These are phyloP conservation scores for Neurospora sp. DNA, from an alignment of 495 filamentous ascomycete species.

Conservation along the genomic window DNA sequence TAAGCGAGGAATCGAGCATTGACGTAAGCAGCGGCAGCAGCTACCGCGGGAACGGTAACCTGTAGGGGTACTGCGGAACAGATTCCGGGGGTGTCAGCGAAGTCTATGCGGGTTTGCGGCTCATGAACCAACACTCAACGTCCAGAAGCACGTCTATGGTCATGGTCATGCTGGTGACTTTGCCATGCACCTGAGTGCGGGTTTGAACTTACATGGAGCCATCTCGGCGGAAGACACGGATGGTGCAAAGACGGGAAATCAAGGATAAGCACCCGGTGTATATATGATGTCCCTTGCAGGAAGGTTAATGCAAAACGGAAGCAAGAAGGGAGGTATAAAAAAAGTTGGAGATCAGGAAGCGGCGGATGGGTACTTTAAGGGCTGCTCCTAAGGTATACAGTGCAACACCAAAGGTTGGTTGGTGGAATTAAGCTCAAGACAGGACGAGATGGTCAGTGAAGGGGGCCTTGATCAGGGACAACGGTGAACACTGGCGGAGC, in stretches of 20 bases:
- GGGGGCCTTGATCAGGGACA: background rate
- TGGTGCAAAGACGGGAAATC: background rate
- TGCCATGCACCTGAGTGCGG: background rate
- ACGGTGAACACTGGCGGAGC: background rate
- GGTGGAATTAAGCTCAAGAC: background rate
- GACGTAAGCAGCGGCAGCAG: slow-evolving; percentile 65
- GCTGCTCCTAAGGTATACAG: background rate
- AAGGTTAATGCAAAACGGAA: background rate
- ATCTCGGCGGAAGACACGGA: background rate
- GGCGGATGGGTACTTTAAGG: background rate
- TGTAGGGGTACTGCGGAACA: slow-evolving; percentile 23
- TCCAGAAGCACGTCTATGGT: background rate
- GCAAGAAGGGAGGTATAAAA: background rate
- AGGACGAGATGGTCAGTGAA: background rate
- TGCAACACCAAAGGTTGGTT: background rate
- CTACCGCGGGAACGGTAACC: slow-evolving; percentile 53
- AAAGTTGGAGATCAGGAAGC: background rate
- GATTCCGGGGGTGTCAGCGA: background rate
- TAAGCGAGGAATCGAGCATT: slow-evolving; percentile 61
- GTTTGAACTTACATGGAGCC: slow-evolving; percentile 4
- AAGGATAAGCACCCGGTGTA: background rate
- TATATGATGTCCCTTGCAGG: background rate
- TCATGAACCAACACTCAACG: background rate
- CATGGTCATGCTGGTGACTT: background rate
- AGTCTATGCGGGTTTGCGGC: background rate